These are phyloP conservation scores for Ganoderma lucidum DNA, from an alignment of 1,284 basidiomycete genomes.

Conservation along the genomic window DNA sequence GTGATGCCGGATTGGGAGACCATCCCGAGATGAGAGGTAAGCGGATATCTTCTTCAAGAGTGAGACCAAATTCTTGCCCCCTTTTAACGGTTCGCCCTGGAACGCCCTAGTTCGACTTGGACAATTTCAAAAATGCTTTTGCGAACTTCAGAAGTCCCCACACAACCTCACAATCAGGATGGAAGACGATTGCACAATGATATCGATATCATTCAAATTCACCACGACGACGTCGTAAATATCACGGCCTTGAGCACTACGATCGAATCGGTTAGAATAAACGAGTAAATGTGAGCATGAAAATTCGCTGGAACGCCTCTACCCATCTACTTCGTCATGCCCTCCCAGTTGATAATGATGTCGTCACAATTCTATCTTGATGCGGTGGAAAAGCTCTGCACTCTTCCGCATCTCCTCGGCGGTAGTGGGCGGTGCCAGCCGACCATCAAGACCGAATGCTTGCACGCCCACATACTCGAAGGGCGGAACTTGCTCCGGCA, in stretches of 20 bases:
- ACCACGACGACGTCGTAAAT: neutral
- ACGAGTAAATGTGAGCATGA: neutral
- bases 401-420: conserved; percentile 51
- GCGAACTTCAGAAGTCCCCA: neutral
- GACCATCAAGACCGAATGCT: conserved; percentile 48
- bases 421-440: conserved; percentile 38
- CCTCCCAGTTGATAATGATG: neutral
- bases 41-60: neutral
- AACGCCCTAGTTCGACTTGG: neutral
- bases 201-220: neutral
- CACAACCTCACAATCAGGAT: conserved; percentile 1
- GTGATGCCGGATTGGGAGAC: neutral
- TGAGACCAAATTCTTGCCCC: neutral
- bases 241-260: neutral
- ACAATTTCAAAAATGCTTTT: neutral
- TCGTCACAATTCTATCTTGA: conserved; percentile 41
- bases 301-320: neutral
- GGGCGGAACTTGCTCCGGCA: conserved; percentile 50
- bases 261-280: neutral
- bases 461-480: conserved; percentile 52
- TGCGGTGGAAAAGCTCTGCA: conserved; percentile 52
- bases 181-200: neutral
- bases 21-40: neutral
- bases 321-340: neutral
- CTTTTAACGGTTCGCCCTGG: neutral